phyloP scores from a whole-genome alignment of 306 rosid species.

The Citrullus colocynthis region DNA sequence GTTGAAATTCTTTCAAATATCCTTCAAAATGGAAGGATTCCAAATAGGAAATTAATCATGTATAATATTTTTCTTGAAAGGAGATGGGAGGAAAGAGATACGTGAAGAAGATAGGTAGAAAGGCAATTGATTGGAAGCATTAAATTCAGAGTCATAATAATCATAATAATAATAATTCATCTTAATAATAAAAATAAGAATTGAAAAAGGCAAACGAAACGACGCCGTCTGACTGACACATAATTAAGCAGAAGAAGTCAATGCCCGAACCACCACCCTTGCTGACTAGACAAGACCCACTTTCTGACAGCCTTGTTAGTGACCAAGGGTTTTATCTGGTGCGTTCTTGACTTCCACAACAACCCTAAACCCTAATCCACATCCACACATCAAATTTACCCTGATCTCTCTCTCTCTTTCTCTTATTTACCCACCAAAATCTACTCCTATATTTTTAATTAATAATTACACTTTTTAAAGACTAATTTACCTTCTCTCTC shows the following conservation, averaged over 20 bases:
- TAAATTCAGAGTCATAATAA: neutral
- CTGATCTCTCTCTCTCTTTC: neutral
- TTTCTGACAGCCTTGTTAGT: conserved; percentile 22
- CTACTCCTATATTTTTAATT: conserved; percentile 3
- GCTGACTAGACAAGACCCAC: conserved; percentile 23
- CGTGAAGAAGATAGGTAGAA: neutral
- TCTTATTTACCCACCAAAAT: conserved; percentile 1
- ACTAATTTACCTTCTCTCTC: conserved; percentile 1
- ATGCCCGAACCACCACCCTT: conserved; percentile 99
- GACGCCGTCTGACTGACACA: neutral
- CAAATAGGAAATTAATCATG: too few species aligned
- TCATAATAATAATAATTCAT: neutral
- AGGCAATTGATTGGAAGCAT: neutral
- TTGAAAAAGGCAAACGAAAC: neutral
- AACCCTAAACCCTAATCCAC: neutral
- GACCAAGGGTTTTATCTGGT: conserved; percentile 68
- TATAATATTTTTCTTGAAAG: too few species aligned
- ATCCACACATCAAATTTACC: neutral
- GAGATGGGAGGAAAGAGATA: too few species aligned
- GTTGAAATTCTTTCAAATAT: too few species aligned
- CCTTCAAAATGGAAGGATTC: too few species aligned
- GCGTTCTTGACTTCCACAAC: conserved; percentile 98
- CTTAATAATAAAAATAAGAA: neutral
- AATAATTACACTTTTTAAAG: neutral
- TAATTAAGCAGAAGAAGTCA: conserved; percentile 82